Percentiles rank a stretch among this genome's conserved stretches.
Conservation (phyloP, 75 land plant genomes). For the Cupressus sempervirens region DNA sequence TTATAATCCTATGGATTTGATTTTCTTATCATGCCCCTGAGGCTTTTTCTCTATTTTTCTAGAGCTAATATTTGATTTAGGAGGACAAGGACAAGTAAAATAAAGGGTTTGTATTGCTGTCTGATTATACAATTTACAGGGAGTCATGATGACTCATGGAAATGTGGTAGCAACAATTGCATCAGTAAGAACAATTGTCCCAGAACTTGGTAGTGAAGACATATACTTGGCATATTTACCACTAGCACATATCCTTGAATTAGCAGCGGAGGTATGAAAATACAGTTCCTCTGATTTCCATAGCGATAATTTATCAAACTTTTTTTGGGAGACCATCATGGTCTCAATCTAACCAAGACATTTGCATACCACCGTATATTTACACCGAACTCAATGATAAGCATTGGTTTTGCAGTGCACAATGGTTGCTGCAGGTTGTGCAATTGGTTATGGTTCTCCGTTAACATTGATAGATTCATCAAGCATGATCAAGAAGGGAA, state of each 20-base stretch:
- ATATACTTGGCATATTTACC: constrained; percentile 87
- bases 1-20: not conserved
- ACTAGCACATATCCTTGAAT: constrained; percentile 87
- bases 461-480: constrained; percentile 83
- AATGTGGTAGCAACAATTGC: constrained; percentile 83
- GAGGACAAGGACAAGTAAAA: not conserved
- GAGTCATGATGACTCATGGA: constrained; percentile 91
- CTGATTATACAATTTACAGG: constrained; percentile 36
- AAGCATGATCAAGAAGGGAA: constrained; percentile 82
- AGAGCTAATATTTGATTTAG: not conserved
- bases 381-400: not conserved
- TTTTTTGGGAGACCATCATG: not conserved
- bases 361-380: not conserved
- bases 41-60: not conserved
- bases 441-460: constrained; percentile 88
- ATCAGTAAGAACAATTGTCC: constrained; percentile 62
- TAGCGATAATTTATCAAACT: too few relatives aligned
- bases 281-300: not conserved
- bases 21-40: not conserved
- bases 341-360: not conserved
- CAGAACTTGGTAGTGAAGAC: constrained; percentile 43
- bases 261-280: constrained; percentile 80
- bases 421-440: constrained; percentile 54
- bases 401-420: constrained; percentile 38
- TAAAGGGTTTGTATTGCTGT: not conserved